Evolutionary conservation across 2,329 filamentous ascomycete species (phyloP).

Genomic region (Sporothrix brasiliensis): DNA sequence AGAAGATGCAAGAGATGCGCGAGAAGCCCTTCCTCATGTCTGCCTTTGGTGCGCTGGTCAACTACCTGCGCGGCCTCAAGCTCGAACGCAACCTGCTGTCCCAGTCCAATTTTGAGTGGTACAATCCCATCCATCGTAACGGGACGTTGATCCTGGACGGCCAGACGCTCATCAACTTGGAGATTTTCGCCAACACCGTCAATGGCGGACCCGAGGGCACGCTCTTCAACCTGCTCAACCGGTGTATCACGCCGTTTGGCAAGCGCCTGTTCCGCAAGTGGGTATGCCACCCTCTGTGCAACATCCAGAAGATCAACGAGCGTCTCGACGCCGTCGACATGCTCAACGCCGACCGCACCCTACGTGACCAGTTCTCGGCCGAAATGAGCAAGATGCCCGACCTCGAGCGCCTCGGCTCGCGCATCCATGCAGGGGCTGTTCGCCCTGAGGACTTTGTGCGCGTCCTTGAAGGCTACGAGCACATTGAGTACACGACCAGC

Average conservation of each 20-base stretch:
- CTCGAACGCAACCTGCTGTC: slow-evolving; percentile 85
- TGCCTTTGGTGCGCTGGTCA: slow-evolving; percentile 82
- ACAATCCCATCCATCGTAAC: slow-evolving; percentile 88
- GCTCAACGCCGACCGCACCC: slow-evolving; percentile 76
- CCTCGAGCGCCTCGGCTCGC: slow-evolving; percentile 88
- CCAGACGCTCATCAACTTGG: slow-evolving; percentile 96
- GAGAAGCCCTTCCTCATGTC: slow-evolving; percentile 87
- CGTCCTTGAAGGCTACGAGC: slow-evolving; percentile 93
- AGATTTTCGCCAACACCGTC: slow-evolving; percentile 90
- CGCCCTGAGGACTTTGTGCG: slow-evolving; percentile 89
- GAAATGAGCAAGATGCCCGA: slow-evolving; percentile 92
- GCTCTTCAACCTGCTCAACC: slow-evolving; percentile 85
- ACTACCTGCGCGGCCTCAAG: slow-evolving; percentile 84
- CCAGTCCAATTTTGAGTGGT: slow-evolving; percentile 86
- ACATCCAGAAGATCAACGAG: slow-evolving; percentile 86
- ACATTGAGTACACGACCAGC: slow-evolving; percentile 92
- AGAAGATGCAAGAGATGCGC: slow-evolving; percentile 68
- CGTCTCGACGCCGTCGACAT: slow-evolving; percentile 92
- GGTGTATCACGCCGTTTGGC: slow-evolving; percentile 94
- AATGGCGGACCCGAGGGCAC: slow-evolving; percentile 86
- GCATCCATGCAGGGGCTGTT: slow-evolving; percentile 90
- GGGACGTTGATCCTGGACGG: slow-evolving; percentile 91
- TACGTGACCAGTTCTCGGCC: slow-evolving; percentile 85
- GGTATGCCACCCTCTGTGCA: slow-evolving; percentile 93
- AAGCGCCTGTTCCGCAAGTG: slow-evolving; percentile 95